Percentiles rank a stretch among this genome's conserved stretches.
Evolutionary conservation across 2,329 filamentous ascomycete species (phyloP).

Genomic region (Curvularia verruculosa): DNA sequence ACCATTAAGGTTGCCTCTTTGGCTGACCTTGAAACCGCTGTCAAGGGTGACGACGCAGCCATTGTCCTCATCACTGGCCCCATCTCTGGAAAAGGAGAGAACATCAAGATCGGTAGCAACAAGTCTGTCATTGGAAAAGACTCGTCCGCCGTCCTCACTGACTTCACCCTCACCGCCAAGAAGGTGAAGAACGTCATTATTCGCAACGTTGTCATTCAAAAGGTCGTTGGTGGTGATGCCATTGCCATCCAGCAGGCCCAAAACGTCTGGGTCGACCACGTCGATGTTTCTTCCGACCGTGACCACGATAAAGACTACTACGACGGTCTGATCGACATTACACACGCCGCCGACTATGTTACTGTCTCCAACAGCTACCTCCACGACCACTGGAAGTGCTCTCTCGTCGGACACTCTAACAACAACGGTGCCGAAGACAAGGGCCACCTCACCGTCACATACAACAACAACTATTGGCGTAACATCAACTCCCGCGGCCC

Average conservation of each 20-base stretch:
- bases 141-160: constrained; percentile 53
- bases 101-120: constrained; percentile 56
- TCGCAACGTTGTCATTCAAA: constrained; percentile 61
- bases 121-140: constrained; percentile 61
- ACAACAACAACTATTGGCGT: constrained; percentile 69
- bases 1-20: constrained; percentile 45
- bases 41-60: constrained; percentile 51
- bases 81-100: constrained; percentile 48
- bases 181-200: constrained; percentile 61
- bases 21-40: constrained; percentile 53
- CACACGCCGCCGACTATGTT: constrained; percentile 67
- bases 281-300: constrained; percentile 66
- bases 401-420: constrained; percentile 66
- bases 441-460: constrained; percentile 68
- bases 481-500: constrained; percentile 70
- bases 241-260: constrained; percentile 57
- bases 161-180: constrained; percentile 57
- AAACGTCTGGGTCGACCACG: constrained; percentile 71
- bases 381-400: constrained; percentile 66
- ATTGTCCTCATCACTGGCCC: constrained; percentile 57
- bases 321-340: constrained; percentile 70
- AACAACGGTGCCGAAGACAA: constrained; percentile 64
- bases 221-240: constrained; percentile 59
- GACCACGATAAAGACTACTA: constrained; percentile 72
- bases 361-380: constrained; percentile 61